Percentiles rank a stretch among this genome's conserved stretches.
These are phyloP conservation scores for Saussurea involucrata DNA, from an alignment of 129 eudicot species.

Conservation along the genomic window DNA sequence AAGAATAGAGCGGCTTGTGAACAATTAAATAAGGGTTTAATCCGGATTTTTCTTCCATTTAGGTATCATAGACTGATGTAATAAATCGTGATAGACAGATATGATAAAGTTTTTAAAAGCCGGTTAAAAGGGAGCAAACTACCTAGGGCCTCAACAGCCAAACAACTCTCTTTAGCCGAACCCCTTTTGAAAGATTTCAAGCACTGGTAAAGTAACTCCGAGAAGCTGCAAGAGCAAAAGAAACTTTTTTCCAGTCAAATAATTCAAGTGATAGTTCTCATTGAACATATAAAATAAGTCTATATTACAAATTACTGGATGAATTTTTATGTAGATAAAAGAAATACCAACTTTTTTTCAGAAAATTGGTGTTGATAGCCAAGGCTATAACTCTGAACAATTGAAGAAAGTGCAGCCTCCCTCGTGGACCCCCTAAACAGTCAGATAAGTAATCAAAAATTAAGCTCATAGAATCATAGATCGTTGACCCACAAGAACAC, in stretches of 20 bases:
- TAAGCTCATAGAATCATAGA: background rate
- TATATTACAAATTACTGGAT: background rate
- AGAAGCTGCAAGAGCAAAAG: conserved; percentile 37
- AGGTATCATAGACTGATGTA: no score
- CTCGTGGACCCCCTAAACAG: conserved; percentile 41
- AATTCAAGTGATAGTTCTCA: background rate
- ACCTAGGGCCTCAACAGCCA: conserved; percentile 54
- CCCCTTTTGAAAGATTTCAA: conserved; percentile 43
- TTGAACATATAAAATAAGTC: background rate
- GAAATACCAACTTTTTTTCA: conserved; percentile 38
- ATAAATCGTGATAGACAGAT: no score
- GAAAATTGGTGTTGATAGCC: conserved; percentile 37
- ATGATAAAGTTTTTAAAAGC: background rate
- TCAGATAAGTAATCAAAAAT: background rate
- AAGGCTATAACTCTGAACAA: conserved; percentile 25
- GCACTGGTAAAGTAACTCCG: conserved; percentile 46
- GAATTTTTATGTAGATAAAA: background rate
- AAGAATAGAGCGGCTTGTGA: background rate
- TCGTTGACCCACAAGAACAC: background rate
- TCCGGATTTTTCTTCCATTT: no score
- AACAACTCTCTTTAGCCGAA: conserved; percentile 44
- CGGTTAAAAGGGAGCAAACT: conserved; percentile 3
- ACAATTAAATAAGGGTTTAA: no score
- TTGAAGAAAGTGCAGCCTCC: conserved; percentile 42
- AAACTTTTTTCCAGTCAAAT: background rate